A percentile compares a stretch with the other conserved stretches of the same genome.
phyloP scores from a whole-genome alignment of 2,329 filamentous ascomycete species.

The Chalaropsis thielavioides region DNA sequence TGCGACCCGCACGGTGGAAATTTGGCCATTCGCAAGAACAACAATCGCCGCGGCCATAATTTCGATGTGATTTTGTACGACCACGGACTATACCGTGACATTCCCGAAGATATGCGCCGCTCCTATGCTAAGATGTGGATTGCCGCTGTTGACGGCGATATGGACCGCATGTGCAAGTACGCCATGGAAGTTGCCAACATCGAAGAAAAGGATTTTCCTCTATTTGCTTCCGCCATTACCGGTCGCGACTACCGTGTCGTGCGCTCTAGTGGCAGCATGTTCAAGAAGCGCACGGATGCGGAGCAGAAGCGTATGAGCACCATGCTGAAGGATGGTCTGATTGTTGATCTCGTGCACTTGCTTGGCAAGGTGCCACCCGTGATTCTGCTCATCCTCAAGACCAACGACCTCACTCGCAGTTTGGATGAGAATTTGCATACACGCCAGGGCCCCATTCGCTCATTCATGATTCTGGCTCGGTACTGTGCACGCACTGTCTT shows the following conservation, averaged over 20 bases:
- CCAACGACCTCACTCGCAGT: slow-evolving; percentile 87
- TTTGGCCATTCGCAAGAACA: slow-evolving; percentile 74
- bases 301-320: slow-evolving; percentile 81
- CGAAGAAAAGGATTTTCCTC: slow-evolving; percentile 74
- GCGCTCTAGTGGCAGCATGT: slow-evolving; percentile 41
- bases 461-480: slow-evolving; percentile 52
- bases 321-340: slow-evolving; percentile 72
- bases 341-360: slow-evolving; percentile 76
- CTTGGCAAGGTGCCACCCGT: slow-evolving; percentile 80
- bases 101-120: slow-evolving; percentile 60
- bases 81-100: slow-evolving; percentile 90
- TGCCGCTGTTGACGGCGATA: slow-evolving; percentile 80
- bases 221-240: slow-evolving; percentile 93
- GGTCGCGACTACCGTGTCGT: slow-evolving; percentile 71
- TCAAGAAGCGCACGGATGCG: slow-evolving; percentile 46
- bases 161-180: slow-evolving; percentile 73
- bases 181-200: slow-evolving; percentile 81
- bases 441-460: slow-evolving; percentile 47
- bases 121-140: slow-evolving; percentile 97
- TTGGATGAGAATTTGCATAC: slow-evolving; percentile 84
- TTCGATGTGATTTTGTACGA: slow-evolving; percentile 96
- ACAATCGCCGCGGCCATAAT: slow-evolving; percentile 46
- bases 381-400: slow-evolving; percentile 91
- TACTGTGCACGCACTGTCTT: slow-evolving; percentile 55
- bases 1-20: slow-evolving; percentile 97